Conservation (phyloP, 805 yeast genomes). For the Candida manassasensis region DNA sequence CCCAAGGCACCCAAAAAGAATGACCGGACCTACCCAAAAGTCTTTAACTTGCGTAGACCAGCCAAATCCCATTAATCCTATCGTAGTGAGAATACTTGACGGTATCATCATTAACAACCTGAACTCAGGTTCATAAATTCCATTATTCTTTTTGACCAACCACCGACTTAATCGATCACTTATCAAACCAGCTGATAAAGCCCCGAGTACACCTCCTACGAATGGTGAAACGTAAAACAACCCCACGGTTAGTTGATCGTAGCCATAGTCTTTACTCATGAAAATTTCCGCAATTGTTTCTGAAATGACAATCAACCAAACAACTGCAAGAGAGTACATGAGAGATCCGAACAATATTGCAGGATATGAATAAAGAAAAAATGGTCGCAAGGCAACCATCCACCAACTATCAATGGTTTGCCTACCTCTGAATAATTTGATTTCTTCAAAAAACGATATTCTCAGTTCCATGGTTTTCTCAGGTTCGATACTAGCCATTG, state of each 20-base stretch:
- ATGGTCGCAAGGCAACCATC: conserved; percentile 53
- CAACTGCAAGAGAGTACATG: conserved; percentile 52
- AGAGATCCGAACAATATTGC: conserved; percentile 47
- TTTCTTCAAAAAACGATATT: conserved; percentile 6
- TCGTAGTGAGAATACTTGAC: conserved; percentile 35
- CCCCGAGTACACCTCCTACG: conserved; percentile 54
- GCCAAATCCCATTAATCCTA: conserved; percentile 61
- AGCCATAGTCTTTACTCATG: conserved; percentile 40
- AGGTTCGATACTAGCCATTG: conserved; percentile 10
- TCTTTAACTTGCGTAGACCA: conserved; percentile 49
- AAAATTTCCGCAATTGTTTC: conserved; percentile 53
- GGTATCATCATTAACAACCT: conserved; percentile 52
- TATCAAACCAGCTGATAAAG: conserved; percentile 46
- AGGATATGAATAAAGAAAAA: conserved; percentile 48
- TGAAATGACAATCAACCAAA: conserved; percentile 59
- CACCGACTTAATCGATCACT: conserved; percentile 46
- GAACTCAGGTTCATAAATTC: conserved; percentile 61
- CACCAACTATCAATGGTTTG: conserved; percentile 48
- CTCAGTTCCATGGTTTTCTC: conserved; percentile 3
- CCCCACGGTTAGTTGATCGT: conserved; percentile 44
- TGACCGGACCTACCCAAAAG: conserved; percentile 53
- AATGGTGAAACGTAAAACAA: conserved; percentile 53
- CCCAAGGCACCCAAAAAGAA: conserved; percentile 51
- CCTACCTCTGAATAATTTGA: conserved; percentile 46
- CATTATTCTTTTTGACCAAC: conserved; percentile 43